phyloP scores from a whole-genome alignment of 2,329 filamentous ascomycete species.

The Exophiala alcalophila region DNA sequence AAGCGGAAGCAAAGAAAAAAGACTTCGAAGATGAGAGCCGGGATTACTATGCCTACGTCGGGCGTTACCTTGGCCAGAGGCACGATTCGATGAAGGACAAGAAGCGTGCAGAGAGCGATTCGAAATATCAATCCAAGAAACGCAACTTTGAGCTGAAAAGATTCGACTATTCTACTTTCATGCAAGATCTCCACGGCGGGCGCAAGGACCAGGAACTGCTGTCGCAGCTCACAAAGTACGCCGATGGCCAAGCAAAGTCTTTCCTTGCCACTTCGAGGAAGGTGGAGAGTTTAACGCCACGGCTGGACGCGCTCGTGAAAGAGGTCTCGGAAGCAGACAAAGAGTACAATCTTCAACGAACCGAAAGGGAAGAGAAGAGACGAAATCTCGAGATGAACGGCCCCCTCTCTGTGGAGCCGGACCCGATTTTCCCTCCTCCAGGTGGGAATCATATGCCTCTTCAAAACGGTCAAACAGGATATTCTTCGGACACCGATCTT shows the following conservation, averaged over 20 bases:
- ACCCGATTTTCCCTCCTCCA: constrained; percentile 59
- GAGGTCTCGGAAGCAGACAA: constrained; percentile 95
- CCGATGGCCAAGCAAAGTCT: constrained; percentile 79
- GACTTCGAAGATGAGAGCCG: constrained; percentile 99
- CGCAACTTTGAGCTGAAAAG: constrained; percentile 95
- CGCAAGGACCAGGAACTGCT: constrained; percentile 96
- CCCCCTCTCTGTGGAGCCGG: constrained; percentile 64
- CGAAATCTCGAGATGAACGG: constrained; percentile 78
- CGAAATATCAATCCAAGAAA: constrained; percentile 91
- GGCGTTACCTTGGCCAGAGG: constrained; percentile 90
- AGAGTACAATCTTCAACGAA: constrained; percentile 90
- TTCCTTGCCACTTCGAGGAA: constrained; percentile 82
- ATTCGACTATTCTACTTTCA: constrained; percentile 98
- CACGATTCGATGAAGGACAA: constrained; percentile 97
- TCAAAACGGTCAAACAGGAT: constrained; percentile 47
- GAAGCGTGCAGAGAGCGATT: constrained; percentile 90
- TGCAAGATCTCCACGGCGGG: constrained; percentile 99
- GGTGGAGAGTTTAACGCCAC: constrained; percentile 80
- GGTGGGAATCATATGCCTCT: constrained; percentile 36
- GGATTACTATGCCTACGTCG: constrained; percentile 95
- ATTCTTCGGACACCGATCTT: constrained; percentile 65
- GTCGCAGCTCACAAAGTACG: constrained; percentile 90
- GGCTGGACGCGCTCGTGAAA: constrained; percentile 79
- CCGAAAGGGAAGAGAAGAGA: constrained; percentile 94
- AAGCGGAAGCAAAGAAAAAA: constrained; percentile 92